Evolutionary conservation across 1,284 basidiomycete species (phyloP), one percentile per base, ranked within the genome.

Genomic region (Cryptococcus maquisensis): DNA sequence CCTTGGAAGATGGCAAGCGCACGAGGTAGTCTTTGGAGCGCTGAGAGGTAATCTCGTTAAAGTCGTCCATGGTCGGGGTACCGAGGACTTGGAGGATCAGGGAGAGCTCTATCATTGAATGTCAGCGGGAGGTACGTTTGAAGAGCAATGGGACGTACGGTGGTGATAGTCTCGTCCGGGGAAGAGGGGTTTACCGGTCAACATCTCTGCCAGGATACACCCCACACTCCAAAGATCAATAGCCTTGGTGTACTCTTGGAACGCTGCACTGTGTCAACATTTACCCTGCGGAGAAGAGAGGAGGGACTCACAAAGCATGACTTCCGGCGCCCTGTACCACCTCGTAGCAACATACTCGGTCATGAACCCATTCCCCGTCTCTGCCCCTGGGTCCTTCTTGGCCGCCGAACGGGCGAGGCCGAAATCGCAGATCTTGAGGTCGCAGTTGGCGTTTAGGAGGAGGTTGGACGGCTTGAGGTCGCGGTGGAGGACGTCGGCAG

Each of bases 191-290:
- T 87, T 86, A 41, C 91, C 90, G 57, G 84, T 88, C 18, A 96
- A 72, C 91, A 96, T 95, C 76, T 96, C 92, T 0, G 92, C 92
- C 15, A 95, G 79, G 7, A 96, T 90, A 72, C 92, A 95, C 2
- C 92, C 92, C 3, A 95, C 89, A 57, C 85, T 87, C 92, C 92
- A 96, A 64, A 94, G 84, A 67, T 95, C 90, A 71, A 95, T 94
- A 0, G 91, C 90, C 47, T 87, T 86, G 1, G 89, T 92, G 71
- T 95, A 94, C 76, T 93, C 86, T 71, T 93, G 92, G 79, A 93
- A 94, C 0, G 91, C 75, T 77, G 52, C 8, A 28, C 13, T 37
- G 28, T 24, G 5, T 35, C 36, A 40, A 15, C n/a, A 48, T 15
- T n/a, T 24, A n/a, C 16, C 36, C 28, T 10, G 26, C 35, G 15